Evolutionary conservation across 305 asterid genomes (phyloP).

Genomic region (Fraxinus platypoda): DNA sequence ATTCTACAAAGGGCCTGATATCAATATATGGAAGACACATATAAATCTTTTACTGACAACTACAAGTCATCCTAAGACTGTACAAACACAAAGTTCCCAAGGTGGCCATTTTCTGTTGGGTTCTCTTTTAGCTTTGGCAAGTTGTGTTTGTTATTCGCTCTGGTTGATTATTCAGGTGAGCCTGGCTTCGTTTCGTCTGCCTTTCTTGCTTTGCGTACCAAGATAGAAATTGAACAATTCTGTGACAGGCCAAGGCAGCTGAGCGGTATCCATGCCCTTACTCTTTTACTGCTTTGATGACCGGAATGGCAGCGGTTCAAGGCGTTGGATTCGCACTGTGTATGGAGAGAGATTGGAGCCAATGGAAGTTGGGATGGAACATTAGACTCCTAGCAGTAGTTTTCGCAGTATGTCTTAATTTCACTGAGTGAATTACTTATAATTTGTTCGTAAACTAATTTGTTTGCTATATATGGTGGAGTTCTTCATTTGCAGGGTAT

Average conservation of each 20-base stretch:
- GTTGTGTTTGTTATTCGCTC: constrained; percentile 46
- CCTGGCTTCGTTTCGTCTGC: not conserved
- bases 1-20: constrained; percentile 58
- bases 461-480: not conserved
- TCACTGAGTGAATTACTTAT: not conserved
- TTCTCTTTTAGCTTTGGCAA: constrained; percentile 36
- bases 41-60: constrained; percentile 38
- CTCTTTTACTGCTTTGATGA: constrained; percentile 61
- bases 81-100: not conserved
- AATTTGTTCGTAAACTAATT: not conserved
- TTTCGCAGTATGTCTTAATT: constrained; percentile 37
- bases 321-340: constrained; percentile 42
- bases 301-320: constrained; percentile 53
- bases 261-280: constrained; percentile 69
- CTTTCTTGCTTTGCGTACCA: not conserved
- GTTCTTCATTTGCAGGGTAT: constrained; percentile 47
- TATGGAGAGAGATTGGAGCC: constrained; percentile 46
- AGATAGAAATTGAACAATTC: not conserved
- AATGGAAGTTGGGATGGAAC: constrained; percentile 73
- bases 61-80: not conserved
- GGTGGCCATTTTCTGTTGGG: constrained; percentile 39
- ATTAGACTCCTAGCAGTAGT: constrained; percentile 49
- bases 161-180: constrained; percentile 67
- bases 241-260: constrained; percentile 49
- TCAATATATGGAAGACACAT: constrained; percentile 42